Evolutionary conservation across 768 basidiomycete genomes (phyloP).

Genomic region (Clitopilus passeckerianus): DNA sequence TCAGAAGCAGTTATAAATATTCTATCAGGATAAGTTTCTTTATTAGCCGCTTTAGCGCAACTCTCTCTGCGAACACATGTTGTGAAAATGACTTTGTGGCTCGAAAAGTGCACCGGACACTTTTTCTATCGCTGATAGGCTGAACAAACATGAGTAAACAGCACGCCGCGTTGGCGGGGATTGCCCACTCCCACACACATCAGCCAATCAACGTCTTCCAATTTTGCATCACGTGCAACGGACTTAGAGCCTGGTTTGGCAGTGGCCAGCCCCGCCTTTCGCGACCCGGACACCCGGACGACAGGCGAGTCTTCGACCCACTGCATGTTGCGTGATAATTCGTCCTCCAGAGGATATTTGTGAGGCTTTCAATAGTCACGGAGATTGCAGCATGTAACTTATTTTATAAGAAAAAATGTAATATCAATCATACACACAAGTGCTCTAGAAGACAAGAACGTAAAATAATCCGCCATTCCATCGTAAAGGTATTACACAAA

Average conservation of each 20-base stretch:
- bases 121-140: no score
- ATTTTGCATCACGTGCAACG: slow-evolving; percentile 14
- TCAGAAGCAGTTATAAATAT: no score
- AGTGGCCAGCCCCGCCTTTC: neutral
- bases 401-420: neutral
- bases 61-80: no score
- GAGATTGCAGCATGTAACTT: neutral
- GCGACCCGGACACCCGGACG: neutral
- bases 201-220: slow-evolving; percentile 24
- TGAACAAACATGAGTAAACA: no score
- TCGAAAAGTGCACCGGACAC: no score
- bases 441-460: neutral
- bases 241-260: slow-evolving; percentile 1
- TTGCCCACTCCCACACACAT: no score
- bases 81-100: no score
- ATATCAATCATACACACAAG: neutral
- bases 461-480: neutral
- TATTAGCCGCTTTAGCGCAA: no score
- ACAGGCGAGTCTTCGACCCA: neutral
- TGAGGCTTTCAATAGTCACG: neutral
- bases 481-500: neutral
- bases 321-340: neutral
- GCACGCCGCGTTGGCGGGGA: no score
- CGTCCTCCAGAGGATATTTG: no score
- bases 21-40: no score